phyloP scores from a whole-genome alignment of 2,329 filamentous ascomycete genomes.

The Pezicula radicicola region DNA sequence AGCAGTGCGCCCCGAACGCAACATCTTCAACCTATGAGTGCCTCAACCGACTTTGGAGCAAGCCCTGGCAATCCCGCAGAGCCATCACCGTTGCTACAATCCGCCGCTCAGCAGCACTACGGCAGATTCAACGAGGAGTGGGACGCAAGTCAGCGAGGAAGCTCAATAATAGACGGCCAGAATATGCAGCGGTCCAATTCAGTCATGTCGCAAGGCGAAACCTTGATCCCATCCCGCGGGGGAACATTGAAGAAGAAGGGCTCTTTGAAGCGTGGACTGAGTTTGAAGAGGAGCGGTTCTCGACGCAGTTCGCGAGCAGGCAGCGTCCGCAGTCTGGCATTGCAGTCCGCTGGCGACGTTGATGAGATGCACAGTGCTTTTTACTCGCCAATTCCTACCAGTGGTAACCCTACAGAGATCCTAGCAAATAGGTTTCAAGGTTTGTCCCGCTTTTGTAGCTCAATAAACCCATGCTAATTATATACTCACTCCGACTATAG shows the following conservation, averaged over 20 bases:
- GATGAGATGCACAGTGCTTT: slow-evolving; percentile 81
- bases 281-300: slow-evolving; percentile 76
- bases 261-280: slow-evolving; percentile 71
- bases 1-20: slow-evolving; percentile 12
- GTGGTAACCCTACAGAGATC: slow-evolving; percentile 82
- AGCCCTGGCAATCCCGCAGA: slow-evolving; percentile 18
- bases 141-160: slow-evolving; percentile 65
- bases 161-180: slow-evolving; percentile 53
- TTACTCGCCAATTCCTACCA: slow-evolving; percentile 83
- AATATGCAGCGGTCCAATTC: slow-evolving; percentile 61
- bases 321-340: slow-evolving; percentile 76
- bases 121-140: slow-evolving; percentile 69
- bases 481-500: slow-evolving; percentile 39
- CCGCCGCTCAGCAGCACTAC: slow-evolving; percentile 15
- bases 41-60: slow-evolving; percentile 20
- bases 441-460: slow-evolving; percentile 37
- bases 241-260: slow-evolving; percentile 88
- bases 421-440: slow-evolving; percentile 87
- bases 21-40: slow-evolving; percentile 10
- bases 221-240: slow-evolving; percentile 41
- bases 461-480: slow-evolving; percentile 6
- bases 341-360: slow-evolving; percentile 66
- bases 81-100: slow-evolving; percentile 20
- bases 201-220: slow-evolving; percentile 33
- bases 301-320: slow-evolving; percentile 79